phyloP scores from a whole-genome alignment of 176 grass and related monocot genomes.

The Raddia guianensis region DNA sequence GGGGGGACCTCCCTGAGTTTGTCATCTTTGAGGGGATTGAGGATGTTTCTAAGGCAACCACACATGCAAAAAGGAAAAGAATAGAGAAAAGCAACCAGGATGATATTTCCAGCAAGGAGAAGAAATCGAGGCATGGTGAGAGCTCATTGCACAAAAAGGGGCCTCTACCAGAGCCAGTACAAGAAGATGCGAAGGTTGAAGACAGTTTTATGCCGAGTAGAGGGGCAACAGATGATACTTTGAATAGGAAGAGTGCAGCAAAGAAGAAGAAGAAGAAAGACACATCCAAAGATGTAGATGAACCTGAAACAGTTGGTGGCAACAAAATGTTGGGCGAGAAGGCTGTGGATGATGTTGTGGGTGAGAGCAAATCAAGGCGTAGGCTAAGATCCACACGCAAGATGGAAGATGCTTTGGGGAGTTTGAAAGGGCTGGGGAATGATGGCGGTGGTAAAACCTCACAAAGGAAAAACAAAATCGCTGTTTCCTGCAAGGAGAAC shows the following conservation, averaged over 20 bases:
- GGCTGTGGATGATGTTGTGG: conserved; percentile 10
- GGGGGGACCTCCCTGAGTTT: conserved; percentile 64
- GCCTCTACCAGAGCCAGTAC: background rate
- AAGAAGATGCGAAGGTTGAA: conserved; percentile 19
- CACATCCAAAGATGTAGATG: conserved; percentile 29
- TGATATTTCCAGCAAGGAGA: conserved; percentile 39
- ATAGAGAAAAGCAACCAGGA: conserved; percentile 22
- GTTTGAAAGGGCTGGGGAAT: conserved; percentile 32
- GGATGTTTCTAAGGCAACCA: background rate
- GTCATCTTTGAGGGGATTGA: conserved; percentile 43
- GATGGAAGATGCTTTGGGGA: conserved; percentile 37
- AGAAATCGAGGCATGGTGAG: conserved; percentile 15
- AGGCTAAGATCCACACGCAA: conserved; percentile 43
- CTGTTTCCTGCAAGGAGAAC: conserved; percentile 32
- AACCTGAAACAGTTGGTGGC: conserved; percentile 26
- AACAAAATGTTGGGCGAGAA: conserved; percentile 12
- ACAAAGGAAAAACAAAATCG: conserved; percentile 12
- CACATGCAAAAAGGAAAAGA: conserved; percentile 37
- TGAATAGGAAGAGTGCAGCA: conserved; percentile 20
- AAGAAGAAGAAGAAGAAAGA: conserved; percentile 39
- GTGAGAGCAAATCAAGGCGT: conserved; percentile 39
- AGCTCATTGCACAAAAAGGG: conserved; percentile 16
- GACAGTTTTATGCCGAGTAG: background rate
- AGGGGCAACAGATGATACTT: conserved; percentile 15
- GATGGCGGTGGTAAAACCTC: conserved; percentile 24